A percentile compares a stretch with the other conserved stretches of the same genome.
Conservation (phyloP, 805 yeast genomes). For the Saturnispora serradocipensis region DNA sequence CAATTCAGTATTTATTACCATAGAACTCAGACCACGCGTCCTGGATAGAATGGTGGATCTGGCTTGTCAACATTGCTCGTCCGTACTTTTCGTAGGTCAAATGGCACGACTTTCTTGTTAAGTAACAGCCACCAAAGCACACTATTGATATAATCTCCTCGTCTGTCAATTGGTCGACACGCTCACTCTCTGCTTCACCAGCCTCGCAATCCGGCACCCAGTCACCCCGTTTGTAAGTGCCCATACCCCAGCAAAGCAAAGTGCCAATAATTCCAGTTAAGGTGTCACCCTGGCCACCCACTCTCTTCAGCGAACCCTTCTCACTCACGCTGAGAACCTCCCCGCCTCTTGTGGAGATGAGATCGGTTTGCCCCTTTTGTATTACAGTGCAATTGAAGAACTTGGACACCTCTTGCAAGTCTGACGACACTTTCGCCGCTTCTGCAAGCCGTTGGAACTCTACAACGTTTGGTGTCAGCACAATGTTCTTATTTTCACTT, state of each 20-base stretch:
- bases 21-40: constrained; percentile 38
- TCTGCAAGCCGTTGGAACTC: constrained; percentile 67
- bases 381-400: constrained; percentile 50
- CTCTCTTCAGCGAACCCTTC: constrained; percentile 67
- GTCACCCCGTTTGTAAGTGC: constrained; percentile 46
- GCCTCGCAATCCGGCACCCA: constrained; percentile 40
- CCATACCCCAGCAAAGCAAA: constrained; percentile 80
- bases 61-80: constrained; percentile 79
- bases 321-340: constrained; percentile 32
- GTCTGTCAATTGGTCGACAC: constrained; percentile 23
- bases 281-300: constrained; percentile 97
- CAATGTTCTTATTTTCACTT: constrained; percentile 45
- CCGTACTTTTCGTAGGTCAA: constrained; percentile 59
- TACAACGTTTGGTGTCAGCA: constrained; percentile 82
- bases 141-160: constrained; percentile 38
- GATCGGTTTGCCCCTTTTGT: constrained; percentile 64
- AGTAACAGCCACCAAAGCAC: constrained; percentile 60
- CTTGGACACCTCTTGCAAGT: constrained; percentile 37
- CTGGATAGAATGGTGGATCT: constrained; percentile 62
- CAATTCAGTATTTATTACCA: not conserved
- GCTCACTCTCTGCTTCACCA: constrained; percentile 8
- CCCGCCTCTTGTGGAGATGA: constrained; percentile 43
- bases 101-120: constrained; percentile 57
- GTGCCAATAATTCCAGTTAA: constrained; percentile 81
- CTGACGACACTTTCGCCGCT: constrained; percentile 15